Conservation (phyloP, 2,329 filamentous ascomycete genomes). For the Claviceps sp. region DNA sequence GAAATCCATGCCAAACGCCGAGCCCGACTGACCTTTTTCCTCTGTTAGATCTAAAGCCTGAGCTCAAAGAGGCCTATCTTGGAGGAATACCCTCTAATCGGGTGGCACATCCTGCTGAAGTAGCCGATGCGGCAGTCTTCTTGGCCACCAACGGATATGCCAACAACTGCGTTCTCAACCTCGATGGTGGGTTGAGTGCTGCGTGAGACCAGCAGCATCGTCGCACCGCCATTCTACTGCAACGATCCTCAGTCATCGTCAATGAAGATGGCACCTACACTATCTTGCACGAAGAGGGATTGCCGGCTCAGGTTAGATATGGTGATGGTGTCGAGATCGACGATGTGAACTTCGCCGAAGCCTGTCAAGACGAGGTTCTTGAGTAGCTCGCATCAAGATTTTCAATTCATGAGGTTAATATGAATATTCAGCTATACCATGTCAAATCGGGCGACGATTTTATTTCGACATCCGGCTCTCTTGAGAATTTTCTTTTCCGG, state of each 20-base stretch:
- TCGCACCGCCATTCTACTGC: neutral
- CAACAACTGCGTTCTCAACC: slow-evolving; percentile 74
- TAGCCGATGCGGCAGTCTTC: slow-evolving; percentile 73
- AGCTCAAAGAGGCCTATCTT: slow-evolving; percentile 25
- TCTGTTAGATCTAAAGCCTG: slow-evolving; percentile 22
- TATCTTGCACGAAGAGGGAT: slow-evolving; percentile 55
- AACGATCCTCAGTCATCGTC: neutral
- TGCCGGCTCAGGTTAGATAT: slow-evolving; percentile 95
- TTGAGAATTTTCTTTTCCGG: too few species aligned
- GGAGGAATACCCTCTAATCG: slow-evolving; percentile 49
- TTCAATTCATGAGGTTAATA: too few species aligned
- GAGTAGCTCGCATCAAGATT: slow-evolving; percentile 67
- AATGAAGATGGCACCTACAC: slow-evolving; percentile 53
- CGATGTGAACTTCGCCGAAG: slow-evolving; percentile 85
- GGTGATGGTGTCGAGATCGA: slow-evolving; percentile 97
- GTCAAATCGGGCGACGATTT: too few species aligned
- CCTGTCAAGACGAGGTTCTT: slow-evolving; percentile 91
- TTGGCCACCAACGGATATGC: slow-evolving; percentile 67
- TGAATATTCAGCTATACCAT: too few species aligned
- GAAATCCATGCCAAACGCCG: neutral
- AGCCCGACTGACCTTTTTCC: slow-evolving; percentile 26
- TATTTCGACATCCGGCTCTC: too few species aligned
- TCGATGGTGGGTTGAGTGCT: slow-evolving; percentile 74
- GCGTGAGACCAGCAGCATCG: slow-evolving; percentile 23
- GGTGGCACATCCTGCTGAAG: slow-evolving; percentile 55